Evolutionary conservation across 331 rosid genomes (phyloP), one percentile per base, ranked within the genome.

Genomic region (Malus hybrid): DNA sequence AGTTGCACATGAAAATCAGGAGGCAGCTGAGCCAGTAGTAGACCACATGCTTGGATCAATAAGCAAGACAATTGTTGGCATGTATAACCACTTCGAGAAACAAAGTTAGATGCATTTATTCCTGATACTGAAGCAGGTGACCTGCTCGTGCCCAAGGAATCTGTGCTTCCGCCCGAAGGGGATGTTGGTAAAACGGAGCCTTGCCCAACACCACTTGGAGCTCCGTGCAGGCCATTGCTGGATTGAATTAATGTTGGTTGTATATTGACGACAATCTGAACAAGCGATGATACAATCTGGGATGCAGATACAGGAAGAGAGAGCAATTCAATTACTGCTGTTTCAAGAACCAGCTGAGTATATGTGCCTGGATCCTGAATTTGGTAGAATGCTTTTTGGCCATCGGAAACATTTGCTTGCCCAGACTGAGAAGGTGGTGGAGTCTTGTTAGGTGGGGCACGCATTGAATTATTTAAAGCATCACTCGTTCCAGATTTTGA

Each of bases 311-410:
- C 96, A 0, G 99, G 97, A 74, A 94, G 99, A 76, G 96, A 94
- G 72, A 94, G 96, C 72, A 92, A 85, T 84, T 94, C 99, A 77
- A 94, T 74, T 61, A 94, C 97, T 48, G 99, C 93, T 46, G 99
- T 94, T 89, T 92, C 99, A 75, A 94, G 95, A 79, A 92, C 96
- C 72, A 94, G 89, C 76, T 90, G 97, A 63, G 99, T 92, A 75
- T 90, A 88, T 42, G 99, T 87, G 78, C 99, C 99, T 55, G 99
- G 99, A 90, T 94, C 99, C 89, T 94, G 99, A 87, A 94, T 88
- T 85, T 92, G 97, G 83, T 90, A 89, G 81, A 92, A 94, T 75
- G 97, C 93, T 75, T 90, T 94, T 81, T 84, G 94, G 84, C 89
- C 83, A 70, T 94, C 97, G 20, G 88, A 82, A 79, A 89, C 84